Evolutionary conservation across 1,284 basidiomycete species (phyloP), one percentile per base, ranked within the genome.

Genomic region (Tremellales sp.): DNA sequence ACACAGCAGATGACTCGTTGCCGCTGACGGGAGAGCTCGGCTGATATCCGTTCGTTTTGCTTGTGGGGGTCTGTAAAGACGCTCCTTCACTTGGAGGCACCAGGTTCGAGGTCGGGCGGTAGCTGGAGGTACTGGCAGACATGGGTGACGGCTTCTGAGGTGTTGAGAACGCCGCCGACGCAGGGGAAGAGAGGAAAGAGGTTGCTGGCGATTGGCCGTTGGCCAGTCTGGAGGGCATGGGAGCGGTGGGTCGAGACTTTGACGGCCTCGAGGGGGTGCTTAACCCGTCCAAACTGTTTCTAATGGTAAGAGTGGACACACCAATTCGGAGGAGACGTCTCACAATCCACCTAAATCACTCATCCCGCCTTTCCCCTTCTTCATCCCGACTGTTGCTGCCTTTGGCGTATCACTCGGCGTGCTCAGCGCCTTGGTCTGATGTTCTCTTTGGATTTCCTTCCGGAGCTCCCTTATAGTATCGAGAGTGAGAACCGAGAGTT

Each of bases 381-480:
- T 59, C 27, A 62, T 51, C 13, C 65, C 50, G 14, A 60, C 53
- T 10, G 54, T 52, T 13, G 31, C 38, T 8, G 27, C 19, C 31
- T 42, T 47, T 12, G 33, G 27, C 18, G 29, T 48, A 22, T 57
- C 56, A 24, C 42, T 45, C 3, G 47, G n/a, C 2, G 50, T 35
- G 46, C 39, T 52, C 1, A 65, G 45, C 8, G 53, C 60, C 48
- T 63, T 66, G 31, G 62, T 58, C 48, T 62, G 62, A 24, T 61
- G 57, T 45, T 71, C 69, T 14, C 70, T 50, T 57, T 73, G 69
- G 10, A 75, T 64, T 50, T 74, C 70, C 45, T 63, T 65, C 29
- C 65, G 60, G 45, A 76, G 54, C 48, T 75, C 72, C 12, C 68
- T 54, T 21, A 65, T 61, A 22, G 68, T 68, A 26, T 67, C 65